Evolutionary conservation across 1,284 basidiomycete species (phyloP), one percentile per base, ranked within the genome.

Genomic region (Pseudozyma sp.): DNA sequence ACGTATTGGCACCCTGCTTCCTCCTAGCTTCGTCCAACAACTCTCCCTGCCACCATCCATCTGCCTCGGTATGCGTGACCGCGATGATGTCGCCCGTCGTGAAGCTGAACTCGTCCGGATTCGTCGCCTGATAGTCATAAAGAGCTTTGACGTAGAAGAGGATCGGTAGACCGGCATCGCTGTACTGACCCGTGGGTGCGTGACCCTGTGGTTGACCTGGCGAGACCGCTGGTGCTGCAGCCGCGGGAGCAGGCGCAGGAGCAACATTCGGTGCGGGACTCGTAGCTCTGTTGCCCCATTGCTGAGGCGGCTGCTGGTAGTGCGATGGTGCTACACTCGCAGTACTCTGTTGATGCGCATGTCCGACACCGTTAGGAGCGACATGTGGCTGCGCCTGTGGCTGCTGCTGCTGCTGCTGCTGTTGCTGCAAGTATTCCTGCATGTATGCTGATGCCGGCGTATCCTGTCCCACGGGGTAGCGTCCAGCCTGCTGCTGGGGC

Each of bases 41-140:
- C 75, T 87, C 82, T 16, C 92, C 92, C 56, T 90, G 92, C 94
- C 94, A 96, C 94, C 94, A 96, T 1, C 93, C 94, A 79, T 97
- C 94, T 71, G 95, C 92, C 11, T 94, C 93, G 14, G 93, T 94
- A 45, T 90, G 88, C 2, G 92, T 95, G 5, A 96, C 93, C 9
- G 94, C 94, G 78, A 97, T 95, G 69, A 96, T 92, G 84, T 96
- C 94, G 6, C 92, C 92, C 24, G 90, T 87, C 80, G 94, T 92
- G 89, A 96, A 95, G 84, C 85, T 95, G 92, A 86, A 84, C 85
- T 95, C 93, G 83, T 94, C 92, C 4, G 91, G 90, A 67, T 92
- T 92, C 17, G 92, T 90, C 24, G 94, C 94, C 14, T 86, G 85
- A 80, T 97, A 97, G 84, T 97, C 93, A 84, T 94, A 97, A 78